Evolutionary conservation across 1,284 basidiomycete species (phyloP).

Genomic region (Hemileia vastatrix): DNA sequence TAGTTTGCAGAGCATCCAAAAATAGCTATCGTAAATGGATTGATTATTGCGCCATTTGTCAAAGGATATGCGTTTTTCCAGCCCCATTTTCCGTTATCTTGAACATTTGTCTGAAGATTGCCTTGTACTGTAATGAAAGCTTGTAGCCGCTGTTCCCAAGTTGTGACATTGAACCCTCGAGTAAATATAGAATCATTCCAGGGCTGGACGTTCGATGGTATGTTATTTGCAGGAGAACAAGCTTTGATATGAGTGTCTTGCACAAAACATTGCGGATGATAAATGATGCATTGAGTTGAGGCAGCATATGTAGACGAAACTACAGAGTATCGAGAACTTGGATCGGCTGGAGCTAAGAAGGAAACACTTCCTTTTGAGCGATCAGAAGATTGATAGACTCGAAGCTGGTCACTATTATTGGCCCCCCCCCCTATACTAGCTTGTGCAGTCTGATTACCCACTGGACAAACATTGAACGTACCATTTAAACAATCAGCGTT

Average conservation of each 20-base stretch:
- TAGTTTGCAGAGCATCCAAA: slow-evolving; percentile 1
- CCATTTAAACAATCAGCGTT: background rate
- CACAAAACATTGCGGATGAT: background rate
- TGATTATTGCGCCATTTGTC: background rate
- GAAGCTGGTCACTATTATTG: background rate
- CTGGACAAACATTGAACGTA: background rate
- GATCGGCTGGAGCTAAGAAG: background rate
- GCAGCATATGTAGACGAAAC: background rate
- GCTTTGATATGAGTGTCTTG: background rate
- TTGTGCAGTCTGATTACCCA: background rate
- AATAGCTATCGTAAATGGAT: background rate
- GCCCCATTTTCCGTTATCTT: no score
- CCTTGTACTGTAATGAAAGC: background rate
- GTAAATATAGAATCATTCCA: background rate
- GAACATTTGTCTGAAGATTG: background rate
- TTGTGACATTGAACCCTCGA: background rate
- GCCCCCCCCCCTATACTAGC: background rate
- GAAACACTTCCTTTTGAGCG: background rate
- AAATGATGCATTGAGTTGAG: background rate
- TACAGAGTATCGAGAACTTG: background rate
- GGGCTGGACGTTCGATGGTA: background rate
- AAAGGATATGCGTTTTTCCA: background rate
- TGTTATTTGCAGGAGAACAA: background rate
- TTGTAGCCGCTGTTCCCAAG: background rate
- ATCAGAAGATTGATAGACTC: background rate